Evolutionary conservation across 2,329 filamentous ascomycete species (phyloP).

Genomic region (Cladosporium sp.): DNA sequence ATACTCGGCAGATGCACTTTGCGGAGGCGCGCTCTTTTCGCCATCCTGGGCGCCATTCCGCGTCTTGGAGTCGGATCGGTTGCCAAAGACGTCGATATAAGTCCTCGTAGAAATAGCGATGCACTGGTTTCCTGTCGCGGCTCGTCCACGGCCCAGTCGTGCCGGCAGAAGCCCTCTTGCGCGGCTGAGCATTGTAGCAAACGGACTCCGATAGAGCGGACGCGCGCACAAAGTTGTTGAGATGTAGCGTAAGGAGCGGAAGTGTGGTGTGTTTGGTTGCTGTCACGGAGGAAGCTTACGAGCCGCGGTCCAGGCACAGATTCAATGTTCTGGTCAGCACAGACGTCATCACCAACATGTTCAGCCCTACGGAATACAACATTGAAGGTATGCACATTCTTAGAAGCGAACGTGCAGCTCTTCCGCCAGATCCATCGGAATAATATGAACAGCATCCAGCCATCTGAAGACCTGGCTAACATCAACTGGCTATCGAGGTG

Average conservation of each 20-base stretch:
- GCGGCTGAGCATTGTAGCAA: not conserved
- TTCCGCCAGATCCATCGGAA: too few species aligned
- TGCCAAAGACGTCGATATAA: not conserved
- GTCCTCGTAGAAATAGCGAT: not conserved
- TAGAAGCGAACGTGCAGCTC: not conserved
- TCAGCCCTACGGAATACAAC: not conserved
- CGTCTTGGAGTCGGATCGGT: not conserved
- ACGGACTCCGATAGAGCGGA: not conserved
- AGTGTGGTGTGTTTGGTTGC: not conserved
- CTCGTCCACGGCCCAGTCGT: not conserved
- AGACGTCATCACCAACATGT: not conserved
- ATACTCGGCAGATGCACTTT: not conserved
- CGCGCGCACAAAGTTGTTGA: not conserved
- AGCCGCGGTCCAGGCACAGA: not conserved
- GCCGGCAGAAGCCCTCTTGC: not conserved
- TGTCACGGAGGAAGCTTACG: not conserved
- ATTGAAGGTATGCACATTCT: too few species aligned
- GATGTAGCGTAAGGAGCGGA: not conserved
- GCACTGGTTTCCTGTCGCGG: not conserved
- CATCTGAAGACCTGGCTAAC: not conserved
- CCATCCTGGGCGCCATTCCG: not conserved
- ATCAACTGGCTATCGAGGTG: not conserved
- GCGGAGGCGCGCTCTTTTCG: not conserved
- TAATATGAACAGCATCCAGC: not conserved
- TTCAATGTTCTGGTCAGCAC: conserved; percentile 6